Conservation (phyloP, 495 filamentous ascomycete species). For the Cryomyces antarcticus region DNA sequence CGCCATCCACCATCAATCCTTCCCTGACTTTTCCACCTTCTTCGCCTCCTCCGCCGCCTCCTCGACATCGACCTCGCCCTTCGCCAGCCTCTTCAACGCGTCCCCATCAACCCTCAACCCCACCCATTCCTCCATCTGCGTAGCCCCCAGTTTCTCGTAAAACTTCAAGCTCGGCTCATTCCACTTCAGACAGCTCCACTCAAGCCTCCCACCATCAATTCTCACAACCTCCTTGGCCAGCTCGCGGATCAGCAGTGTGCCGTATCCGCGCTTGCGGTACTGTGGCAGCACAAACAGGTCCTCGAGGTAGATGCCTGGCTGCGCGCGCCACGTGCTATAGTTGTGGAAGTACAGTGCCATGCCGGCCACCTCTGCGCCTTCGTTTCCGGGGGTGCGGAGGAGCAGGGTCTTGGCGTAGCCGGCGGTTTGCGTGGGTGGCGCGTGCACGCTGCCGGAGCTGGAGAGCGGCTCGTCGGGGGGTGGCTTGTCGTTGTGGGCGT, state of each 20-base stretch:
- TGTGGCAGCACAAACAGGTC: constrained; percentile 65
- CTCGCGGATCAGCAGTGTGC: constrained; percentile 49
- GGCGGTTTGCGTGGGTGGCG: constrained; percentile 1
- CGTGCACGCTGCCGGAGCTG: not conserved
- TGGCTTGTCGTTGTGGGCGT: constrained; percentile 6
- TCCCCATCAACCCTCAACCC: constrained; percentile 75
- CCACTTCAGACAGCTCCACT: constrained; percentile 88
- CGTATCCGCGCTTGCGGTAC: constrained; percentile 59
- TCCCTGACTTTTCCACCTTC: not conserved
- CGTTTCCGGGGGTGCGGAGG: constrained; percentile 12
- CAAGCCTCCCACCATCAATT: constrained; percentile 54
- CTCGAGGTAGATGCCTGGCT: constrained; percentile 83
- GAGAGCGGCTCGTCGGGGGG: constrained; percentile 3
- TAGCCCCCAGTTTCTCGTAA: constrained; percentile 68
- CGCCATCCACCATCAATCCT: no score
- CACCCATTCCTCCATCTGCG: constrained; percentile 67
- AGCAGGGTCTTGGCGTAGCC: constrained; percentile 23
- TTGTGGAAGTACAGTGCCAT: constrained; percentile 53
- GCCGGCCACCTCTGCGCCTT: constrained; percentile 22
- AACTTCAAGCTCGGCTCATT: constrained; percentile 80
- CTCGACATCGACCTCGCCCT: constrained; percentile 1
- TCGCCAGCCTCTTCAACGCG: constrained; percentile 42
- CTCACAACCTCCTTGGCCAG: constrained; percentile 57
- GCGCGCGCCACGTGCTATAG: constrained; percentile 69
- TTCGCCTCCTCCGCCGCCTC: not conserved